Evolutionary conservation across 2,329 filamentous ascomycete species (phyloP).

Genomic region (Hansfordia pulvinata): DNA sequence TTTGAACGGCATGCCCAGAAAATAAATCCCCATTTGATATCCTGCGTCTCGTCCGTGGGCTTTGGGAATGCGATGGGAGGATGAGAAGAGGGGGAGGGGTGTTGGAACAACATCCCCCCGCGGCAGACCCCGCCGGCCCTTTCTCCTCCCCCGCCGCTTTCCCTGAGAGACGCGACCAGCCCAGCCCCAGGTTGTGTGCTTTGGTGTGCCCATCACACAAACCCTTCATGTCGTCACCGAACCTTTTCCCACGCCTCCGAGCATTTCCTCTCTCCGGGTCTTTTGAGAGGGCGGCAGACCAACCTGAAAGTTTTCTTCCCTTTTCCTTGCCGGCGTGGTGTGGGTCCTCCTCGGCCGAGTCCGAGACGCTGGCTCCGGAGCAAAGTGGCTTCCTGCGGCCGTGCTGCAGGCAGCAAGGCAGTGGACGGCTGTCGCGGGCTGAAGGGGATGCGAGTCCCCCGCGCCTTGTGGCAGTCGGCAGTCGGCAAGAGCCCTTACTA

Average conservation of each 20-base stretch:
- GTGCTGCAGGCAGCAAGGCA: conserved; percentile 7
- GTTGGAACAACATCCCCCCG: too few species aligned
- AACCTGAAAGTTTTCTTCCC: too few species aligned
- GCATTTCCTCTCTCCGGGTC: conserved; percentile 7
- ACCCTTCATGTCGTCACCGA: conserved; percentile 11
- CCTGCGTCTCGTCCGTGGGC: conserved; percentile 19
- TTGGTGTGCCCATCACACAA: too few species aligned
- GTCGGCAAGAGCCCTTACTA: conserved; percentile 41
- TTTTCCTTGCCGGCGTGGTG: conserved; percentile 13
- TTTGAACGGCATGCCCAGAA: not conserved
- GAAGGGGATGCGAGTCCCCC: too few species aligned
- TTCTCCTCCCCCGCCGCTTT: conserved; percentile 11
- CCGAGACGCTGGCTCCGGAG: conserved; percentile 43
- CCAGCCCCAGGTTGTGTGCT: conserved; percentile 24
- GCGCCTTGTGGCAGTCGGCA: too few species aligned
- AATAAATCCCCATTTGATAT: conserved; percentile 8
- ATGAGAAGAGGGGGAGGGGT: conserved; percentile 6
- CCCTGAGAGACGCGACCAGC: conserved; percentile 36
- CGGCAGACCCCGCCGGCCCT: too few species aligned
- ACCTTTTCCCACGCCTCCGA: conserved; percentile 14
- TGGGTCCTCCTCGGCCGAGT: conserved; percentile 36
- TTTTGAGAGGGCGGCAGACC: conserved; percentile 13
- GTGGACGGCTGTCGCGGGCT: too few species aligned
- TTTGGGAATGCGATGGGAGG: conserved; percentile 19
- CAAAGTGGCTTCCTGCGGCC: conserved; percentile 32